phyloP scores from a whole-genome alignment of 192 early-diverging fungal species.

The Backusella parvicylindrica region DNA sequence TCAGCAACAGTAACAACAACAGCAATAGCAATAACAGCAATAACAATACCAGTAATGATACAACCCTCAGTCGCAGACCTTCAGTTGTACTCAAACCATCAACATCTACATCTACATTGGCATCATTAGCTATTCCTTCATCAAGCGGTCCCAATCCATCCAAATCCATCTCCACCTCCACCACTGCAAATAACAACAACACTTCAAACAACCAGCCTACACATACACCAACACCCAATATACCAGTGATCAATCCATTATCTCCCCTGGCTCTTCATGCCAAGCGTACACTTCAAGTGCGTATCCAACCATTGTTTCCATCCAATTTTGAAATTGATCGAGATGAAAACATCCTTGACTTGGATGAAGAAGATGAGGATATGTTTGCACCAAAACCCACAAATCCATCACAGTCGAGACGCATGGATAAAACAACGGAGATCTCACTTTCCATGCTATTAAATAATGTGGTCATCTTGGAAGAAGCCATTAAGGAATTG shows the following conservation, averaged over 20 bases:
- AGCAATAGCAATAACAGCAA: neutral
- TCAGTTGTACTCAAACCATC: constrained; percentile 1
- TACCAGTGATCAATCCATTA: constrained; percentile 10
- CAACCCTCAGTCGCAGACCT: neutral
- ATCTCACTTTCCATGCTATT: constrained; percentile 59
- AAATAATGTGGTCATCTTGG: constrained; percentile 89
- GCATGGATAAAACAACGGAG: constrained; percentile 42
- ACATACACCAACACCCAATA: constrained; percentile 37
- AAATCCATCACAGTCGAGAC: constrained; percentile 28
- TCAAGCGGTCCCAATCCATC: neutral
- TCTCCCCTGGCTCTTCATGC: constrained; percentile 33
- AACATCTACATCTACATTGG: neutral
- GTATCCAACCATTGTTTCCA: constrained; percentile 52
- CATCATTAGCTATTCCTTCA: neutral
- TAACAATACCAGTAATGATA: neutral
- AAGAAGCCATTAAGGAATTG: constrained; percentile 91
- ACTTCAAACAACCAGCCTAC: neutral
- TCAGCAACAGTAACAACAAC: neutral
- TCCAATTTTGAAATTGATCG: constrained; percentile 49
- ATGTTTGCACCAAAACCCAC: constrained; percentile 20
- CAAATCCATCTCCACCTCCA: constrained; percentile 15
- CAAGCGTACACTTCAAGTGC: constrained; percentile 38
- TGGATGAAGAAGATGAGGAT: constrained; percentile 43
- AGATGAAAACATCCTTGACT: constrained; percentile 27
- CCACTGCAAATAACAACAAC: neutral